Evolutionary conservation across 2,329 filamentous ascomycete species (phyloP).

Genomic region (Penicillium decumbens): DNA sequence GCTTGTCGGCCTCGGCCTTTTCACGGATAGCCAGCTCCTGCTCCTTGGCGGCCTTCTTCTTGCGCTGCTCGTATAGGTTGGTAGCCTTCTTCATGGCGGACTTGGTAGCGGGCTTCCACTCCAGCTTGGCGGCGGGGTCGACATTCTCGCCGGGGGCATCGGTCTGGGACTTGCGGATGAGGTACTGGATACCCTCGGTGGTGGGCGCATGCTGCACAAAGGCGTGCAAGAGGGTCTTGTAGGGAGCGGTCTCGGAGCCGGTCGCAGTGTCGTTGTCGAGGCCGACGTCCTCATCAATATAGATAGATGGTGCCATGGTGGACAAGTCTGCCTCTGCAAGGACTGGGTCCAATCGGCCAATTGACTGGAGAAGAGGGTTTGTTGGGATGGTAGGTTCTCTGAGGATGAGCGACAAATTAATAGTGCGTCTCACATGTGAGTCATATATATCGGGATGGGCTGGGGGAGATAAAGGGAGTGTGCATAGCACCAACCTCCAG

Average conservation of each 20-base stretch:
- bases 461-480: not conserved
- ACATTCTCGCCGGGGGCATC: constrained; percentile 58
- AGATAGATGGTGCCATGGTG: constrained; percentile 49
- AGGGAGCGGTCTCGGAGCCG: constrained; percentile 69
- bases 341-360: constrained; percentile 2
- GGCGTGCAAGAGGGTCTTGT: constrained; percentile 74
- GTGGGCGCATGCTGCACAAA: constrained; percentile 65
- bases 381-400: constrained; percentile 4
- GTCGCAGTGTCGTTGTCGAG: constrained; percentile 62
- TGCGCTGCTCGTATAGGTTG: constrained; percentile 67
- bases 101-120: constrained; percentile 80
- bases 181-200: constrained; percentile 57
- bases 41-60: constrained; percentile 80
- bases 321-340: not conserved
- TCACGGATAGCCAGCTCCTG: constrained; percentile 66
- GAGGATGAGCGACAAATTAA: constrained; percentile 3
- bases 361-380: not conserved
- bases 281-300: constrained; percentile 77
- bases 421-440: constrained; percentile 14
- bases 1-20: constrained; percentile 67
- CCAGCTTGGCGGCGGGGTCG: constrained; percentile 59
- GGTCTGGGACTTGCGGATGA: constrained; percentile 63
- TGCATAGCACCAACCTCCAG: not conserved
- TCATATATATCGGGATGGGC: constrained; percentile 12
- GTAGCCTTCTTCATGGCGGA: constrained; percentile 80